Evolutionary conservation across 495 filamentous ascomycete species (phyloP), one percentile per base, ranked within the genome.

Genomic region (Penicillium desertorum): DNA sequence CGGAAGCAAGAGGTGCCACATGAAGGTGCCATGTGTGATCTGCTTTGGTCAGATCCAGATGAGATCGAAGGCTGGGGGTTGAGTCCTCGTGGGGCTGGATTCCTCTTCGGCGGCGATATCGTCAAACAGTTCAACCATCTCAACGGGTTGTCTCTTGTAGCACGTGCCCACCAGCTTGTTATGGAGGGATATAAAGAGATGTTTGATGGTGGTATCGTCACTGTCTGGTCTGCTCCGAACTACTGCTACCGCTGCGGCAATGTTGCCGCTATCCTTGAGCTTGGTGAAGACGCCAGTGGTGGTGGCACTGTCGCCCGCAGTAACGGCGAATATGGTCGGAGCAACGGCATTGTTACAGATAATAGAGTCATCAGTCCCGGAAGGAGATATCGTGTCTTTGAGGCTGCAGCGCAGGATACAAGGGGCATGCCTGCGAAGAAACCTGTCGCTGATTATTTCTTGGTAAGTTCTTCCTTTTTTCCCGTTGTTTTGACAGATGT

Each of bases 111-210:
- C 56, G 88, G 88, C 16, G 92, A 98, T 70, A 97, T 98, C 56
- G 94, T 98, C 57, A 96, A 93, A 67, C 81, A 84, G 54, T 98
- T 98, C 77, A 98, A 98, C 70, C 87, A 96, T 70, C 80, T 83
- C 17, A 98, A 98, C 69, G 90, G 96, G 68, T 80, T 98, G 9
- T 89, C 86, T 4, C 79, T 98, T 41, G 92, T 98, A 47, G 94
- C 94, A 47, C 85, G 94, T 54, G 94, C 94, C 17, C 94, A 98
- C 68, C 94, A 98, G 73, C 84, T 98, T 23, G 94, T 98, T 34
- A 98, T 98, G 94, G 94, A 98, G 71, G 94, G 94, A 9, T 98
- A 96, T 73, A 98, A 98, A 72, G 94, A 97, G 76, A 97, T 97
- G 93, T 97, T 97, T 63, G 93, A 98, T 62, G 84, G 82, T 16